Evolutionary conservation across 805 yeast genomes (phyloP), one percentile per base, ranked within the genome.

Genomic region (Monosporozyma solicola): DNA sequence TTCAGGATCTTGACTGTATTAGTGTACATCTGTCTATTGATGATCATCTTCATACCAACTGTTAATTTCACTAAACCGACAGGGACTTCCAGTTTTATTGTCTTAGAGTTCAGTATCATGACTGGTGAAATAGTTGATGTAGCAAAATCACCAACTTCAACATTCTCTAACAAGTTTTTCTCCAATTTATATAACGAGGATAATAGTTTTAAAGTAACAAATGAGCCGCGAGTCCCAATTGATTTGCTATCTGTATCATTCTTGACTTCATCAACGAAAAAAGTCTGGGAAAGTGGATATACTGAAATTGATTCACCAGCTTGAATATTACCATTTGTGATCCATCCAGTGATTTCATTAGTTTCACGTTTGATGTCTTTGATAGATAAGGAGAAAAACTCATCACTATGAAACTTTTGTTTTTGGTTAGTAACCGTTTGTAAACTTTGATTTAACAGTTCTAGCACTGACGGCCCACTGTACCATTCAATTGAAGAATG

Each of bases 301-400:
- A 79, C 67, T 3, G 73, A 63, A 11, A 86, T 72, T 0, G 83
- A 74, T 61, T 87, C 88, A 20, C 90, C 92, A 1, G 79, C 75
- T 67, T 85, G 89, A 27, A 87, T 73, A 7, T 73, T 66, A 1
- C 97, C 96, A 15, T 59, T 55, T 27, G 51, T 52, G 4, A 61
- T 53, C 20, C 51, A 51, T 8, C 65, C 65, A 8, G 54, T 32
- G 11, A 56, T 15, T 10, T 25, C 31, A 29, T 20, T 22, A 35
- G 16, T 29, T 8, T 27, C 37, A 25, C 32, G 46, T 13, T 24
- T 43, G 11, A 43, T 43, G 25, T 24, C 31, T 43, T 43, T 24
- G 15, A 43, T 43, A 9, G 41, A 35, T 27, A 43, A 24, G 1
- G 46, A 43, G 31, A 43, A 43, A 8, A 15, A 43, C 8, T 43